phyloP scores from a whole-genome alignment of 495 filamentous ascomycete species.

The Saxophila tyrrhenica region DNA sequence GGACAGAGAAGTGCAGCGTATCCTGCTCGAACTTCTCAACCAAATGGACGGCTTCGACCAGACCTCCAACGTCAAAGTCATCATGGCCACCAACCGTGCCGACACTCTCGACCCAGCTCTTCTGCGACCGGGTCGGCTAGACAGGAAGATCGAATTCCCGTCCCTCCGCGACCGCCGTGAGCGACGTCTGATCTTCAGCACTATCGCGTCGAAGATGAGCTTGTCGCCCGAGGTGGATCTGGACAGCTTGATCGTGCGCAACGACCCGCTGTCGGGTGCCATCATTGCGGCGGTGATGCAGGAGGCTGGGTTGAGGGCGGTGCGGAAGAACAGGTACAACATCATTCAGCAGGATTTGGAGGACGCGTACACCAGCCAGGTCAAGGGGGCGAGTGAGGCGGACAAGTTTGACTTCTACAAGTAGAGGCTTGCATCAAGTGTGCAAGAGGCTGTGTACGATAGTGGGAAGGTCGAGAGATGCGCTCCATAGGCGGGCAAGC shows the following conservation, averaged over 20 bases:
- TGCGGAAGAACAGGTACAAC: constrained; percentile 96
- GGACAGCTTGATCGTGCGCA: constrained; percentile 87
- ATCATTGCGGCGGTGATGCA: constrained; percentile 99
- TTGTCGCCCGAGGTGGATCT: constrained; percentile 91
- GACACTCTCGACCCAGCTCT: constrained; percentile 93
- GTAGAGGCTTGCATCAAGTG: constrained; percentile 9
- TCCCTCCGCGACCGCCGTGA: constrained; percentile 82
- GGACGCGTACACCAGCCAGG: constrained; percentile 89
- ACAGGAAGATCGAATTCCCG: constrained; percentile 98
- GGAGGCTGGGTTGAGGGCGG: constrained; percentile 87
- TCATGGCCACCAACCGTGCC: constrained; percentile 98
- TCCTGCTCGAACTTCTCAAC: constrained; percentile 90
- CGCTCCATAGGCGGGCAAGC: not conserved
- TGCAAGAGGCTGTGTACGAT: not conserved
- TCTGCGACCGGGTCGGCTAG: constrained; percentile 85
- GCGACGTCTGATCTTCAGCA: constrained; percentile 88
- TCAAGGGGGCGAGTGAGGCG: constrained; percentile 75
- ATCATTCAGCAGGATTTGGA: constrained; percentile 95
- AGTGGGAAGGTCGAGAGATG: not conserved
- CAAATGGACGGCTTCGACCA: constrained; percentile 99
- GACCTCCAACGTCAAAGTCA: constrained; percentile 96
- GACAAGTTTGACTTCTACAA: constrained; percentile 65
- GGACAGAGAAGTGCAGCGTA: constrained; percentile 95
- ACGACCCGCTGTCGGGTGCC: constrained; percentile 88
- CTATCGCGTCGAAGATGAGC: constrained; percentile 93